A percentile compares a stretch with the other conserved stretches of the same genome.
phyloP scores from a whole-genome alignment of 768 basidiomycete genomes.

The Mycena sanguinolenta region DNA sequence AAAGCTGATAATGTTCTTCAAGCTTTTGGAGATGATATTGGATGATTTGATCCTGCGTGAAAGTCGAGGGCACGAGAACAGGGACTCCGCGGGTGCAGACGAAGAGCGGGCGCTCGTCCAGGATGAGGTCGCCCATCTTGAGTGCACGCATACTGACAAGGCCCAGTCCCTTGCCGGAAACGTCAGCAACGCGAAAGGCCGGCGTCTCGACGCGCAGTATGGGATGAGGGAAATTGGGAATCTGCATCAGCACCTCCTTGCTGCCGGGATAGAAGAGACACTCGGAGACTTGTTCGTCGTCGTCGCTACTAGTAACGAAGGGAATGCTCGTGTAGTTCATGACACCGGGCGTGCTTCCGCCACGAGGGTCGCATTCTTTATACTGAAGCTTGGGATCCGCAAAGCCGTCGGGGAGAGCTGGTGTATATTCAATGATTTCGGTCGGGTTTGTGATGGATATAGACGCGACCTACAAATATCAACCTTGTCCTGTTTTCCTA shows the following conservation, averaged over 20 bases:
- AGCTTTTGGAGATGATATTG: conserved; percentile 29
- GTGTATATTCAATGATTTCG: no score
- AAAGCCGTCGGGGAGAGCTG: conserved; percentile 11
- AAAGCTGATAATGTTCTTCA: conserved; percentile 40
- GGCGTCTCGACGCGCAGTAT: conserved; percentile 18
- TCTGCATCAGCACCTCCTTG: conserved; percentile 26
- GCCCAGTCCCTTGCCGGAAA: conserved; percentile 43
- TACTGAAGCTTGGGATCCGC: neutral
- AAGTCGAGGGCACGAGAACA: neutral
- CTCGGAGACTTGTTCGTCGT: conserved; percentile 20
- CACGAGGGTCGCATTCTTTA: neutral
- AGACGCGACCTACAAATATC: conserved; percentile 16
- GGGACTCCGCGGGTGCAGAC: conserved; percentile 39
- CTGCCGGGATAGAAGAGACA: conserved; percentile 27
- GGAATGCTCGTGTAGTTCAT: conserved; percentile 25
- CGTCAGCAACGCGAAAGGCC: conserved; percentile 30
- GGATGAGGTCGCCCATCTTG: conserved; percentile 47
- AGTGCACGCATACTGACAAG: conserved; percentile 48
- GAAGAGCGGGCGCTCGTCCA: conserved; percentile 55
- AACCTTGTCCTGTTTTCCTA: conserved; percentile 16
- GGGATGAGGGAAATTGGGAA: conserved; percentile 35
- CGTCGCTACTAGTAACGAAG: no score
- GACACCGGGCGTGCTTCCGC: neutral
- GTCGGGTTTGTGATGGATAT: no score
- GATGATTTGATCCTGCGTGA: neutral